Evolutionary conservation across 768 basidiomycete species (phyloP), one percentile per base, ranked within the genome.

Genomic region (Lactarius hatsudake): DNA sequence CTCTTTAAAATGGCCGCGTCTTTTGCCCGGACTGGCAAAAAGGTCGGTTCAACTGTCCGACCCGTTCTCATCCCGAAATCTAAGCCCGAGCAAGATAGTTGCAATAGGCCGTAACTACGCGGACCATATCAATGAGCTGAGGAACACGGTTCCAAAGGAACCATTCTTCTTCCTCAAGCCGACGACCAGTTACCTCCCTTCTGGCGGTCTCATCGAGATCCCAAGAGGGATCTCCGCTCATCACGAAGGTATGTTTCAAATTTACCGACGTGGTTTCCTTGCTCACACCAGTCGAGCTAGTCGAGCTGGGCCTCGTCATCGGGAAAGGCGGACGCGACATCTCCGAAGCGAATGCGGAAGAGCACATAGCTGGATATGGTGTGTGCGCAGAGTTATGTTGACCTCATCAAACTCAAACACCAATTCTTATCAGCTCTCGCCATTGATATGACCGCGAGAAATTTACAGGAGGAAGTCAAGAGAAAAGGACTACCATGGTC

Each of bases 91-190:
- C 15, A 62, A 94, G 91, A 96, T 98, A 72, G 89, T 98, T 42
- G 96, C 94, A 42, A 98, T 98, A 66, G 96, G 96, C 40, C 86
- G 96, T 66, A 98, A 97, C 81, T 97, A 96, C 76, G 86, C 84
- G 6, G 91, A 91, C 40, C 96, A 97, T 71, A 88, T 89, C 75
- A 94, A 91, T 77, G 97, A 99, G 74, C 84, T 98, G 42, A 89
- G 88, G 73, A 98, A 98, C 75, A 80, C 90, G 6, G 79, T 89
- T 6, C 96, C 96, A 0, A 91, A 88, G 75, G 96, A 98, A 74
- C 97, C 97, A 0, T 98, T 99, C 83, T 96, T 98, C 84, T 99
- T 99, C 81, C 79, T 98, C 32, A 99, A 99, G 78, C 97, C 96
- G 9, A 98, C 97, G 5, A 87, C 90, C 15, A 93, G 90, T 74